Percentiles rank a stretch among this genome's conserved stretches.
Conservation (phyloP, 768 basidiomycete species). For the Pulveroboletus ravenelii region DNA sequence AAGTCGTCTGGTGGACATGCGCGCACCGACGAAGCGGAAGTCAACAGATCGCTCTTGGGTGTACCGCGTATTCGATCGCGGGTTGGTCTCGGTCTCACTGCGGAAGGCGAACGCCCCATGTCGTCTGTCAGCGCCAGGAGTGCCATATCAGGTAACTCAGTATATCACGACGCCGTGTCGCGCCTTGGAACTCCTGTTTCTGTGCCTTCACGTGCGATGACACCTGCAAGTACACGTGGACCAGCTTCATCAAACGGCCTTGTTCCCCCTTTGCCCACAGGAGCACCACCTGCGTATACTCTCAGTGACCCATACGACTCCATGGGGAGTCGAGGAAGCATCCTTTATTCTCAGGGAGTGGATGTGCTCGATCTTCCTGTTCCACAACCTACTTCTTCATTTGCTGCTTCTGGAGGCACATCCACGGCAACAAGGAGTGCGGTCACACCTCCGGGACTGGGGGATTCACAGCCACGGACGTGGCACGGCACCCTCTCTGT, state of each 20-base stretch:
- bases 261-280: conserved; percentile 17
- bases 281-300: conserved; percentile 31
- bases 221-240: conserved; percentile 35
- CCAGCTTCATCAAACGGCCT: conserved; percentile 3
- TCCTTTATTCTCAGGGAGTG: conserved; percentile 27
- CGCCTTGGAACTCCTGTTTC: conserved; percentile 39
- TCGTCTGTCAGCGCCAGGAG: conserved; percentile 57
- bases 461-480: conserved; percentile 22
- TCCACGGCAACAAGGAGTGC: conserved; percentile 17
- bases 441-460: conserved; percentile 37
- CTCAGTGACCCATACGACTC: conserved; percentile 29
- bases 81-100: conserved; percentile 34
- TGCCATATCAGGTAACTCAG: conserved; percentile 47
- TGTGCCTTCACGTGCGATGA: conserved; percentile 42
- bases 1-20: conserved; percentile 23
- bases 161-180: conserved; percentile 62
- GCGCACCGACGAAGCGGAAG: conserved; percentile 44
- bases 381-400: conserved; percentile 52
- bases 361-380: conserved; percentile 56
- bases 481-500: conserved; percentile 35
- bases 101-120: conserved; percentile 47
- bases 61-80: conserved; percentile 17
- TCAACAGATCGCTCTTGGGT: conserved; percentile 36
- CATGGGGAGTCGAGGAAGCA: conserved; percentile 20
- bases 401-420: conserved; percentile 37